Conservation (phyloP, 352 stramenopile genomes). For the Phytopythium ostracodes region DNA sequence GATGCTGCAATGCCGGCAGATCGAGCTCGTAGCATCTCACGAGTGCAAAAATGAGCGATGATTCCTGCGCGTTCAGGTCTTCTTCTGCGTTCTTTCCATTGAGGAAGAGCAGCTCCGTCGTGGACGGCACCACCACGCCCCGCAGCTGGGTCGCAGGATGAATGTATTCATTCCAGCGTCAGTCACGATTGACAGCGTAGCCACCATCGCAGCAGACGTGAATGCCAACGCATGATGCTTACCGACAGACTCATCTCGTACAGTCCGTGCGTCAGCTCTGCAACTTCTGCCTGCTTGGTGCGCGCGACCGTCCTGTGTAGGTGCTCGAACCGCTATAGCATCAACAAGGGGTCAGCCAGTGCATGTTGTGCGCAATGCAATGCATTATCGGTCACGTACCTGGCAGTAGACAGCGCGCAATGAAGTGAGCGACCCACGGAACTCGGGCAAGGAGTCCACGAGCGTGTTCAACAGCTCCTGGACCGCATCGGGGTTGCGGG, state of each 20-base stretch:
- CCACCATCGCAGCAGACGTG: background rate
- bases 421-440: slow-evolving; percentile 14
- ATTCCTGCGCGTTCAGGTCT: slow-evolving; percentile 16
- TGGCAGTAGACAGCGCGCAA: slow-evolving; percentile 33
- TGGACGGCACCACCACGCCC: slow-evolving; percentile 18
- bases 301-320: slow-evolving; percentile 21
- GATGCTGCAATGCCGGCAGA: slow-evolving; percentile 40
- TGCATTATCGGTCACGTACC: slow-evolving; percentile 6
- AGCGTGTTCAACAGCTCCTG: slow-evolving; percentile 22
- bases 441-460: slow-evolving; percentile 13
- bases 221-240: background rate
- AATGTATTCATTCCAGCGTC: background rate
- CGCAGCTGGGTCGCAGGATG: slow-evolving; percentile 7
- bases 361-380: background rate
- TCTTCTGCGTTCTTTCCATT: slow-evolving; percentile 23
- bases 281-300: slow-evolving; percentile 30
- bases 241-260: slow-evolving; percentile 50
- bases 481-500: slow-evolving; percentile 26
- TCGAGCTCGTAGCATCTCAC: slow-evolving; percentile 57
- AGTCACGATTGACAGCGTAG: background rate
- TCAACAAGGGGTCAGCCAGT: background rate
- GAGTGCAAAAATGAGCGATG: slow-evolving; percentile 46
- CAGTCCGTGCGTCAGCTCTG: slow-evolving; percentile 32
- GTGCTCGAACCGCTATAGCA: slow-evolving; percentile 31
- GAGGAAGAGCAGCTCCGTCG: slow-evolving; percentile 30